Evolutionary conservation across 345 rosid genomes (phyloP).

Genomic region (Microcos paniculata): DNA sequence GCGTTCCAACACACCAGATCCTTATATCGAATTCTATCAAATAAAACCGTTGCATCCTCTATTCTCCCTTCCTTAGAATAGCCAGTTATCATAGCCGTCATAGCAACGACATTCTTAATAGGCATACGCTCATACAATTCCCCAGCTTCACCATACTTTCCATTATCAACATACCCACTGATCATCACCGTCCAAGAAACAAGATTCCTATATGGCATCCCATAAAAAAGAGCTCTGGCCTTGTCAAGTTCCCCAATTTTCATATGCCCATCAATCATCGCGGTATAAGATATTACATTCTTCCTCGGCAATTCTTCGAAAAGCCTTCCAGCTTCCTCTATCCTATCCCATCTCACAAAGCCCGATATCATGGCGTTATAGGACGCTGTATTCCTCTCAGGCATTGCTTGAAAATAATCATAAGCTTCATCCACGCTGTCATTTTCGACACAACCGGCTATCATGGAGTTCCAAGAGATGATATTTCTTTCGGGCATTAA

Average conservation of each 20-base stretch:
- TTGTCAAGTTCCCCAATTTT: constrained; percentile 34
- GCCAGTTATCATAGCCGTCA: constrained; percentile 36
- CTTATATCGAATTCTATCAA: constrained; percentile 25
- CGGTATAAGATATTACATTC: constrained; percentile 48
- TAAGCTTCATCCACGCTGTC: constrained; percentile 28
- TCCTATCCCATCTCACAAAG: constrained; percentile 26
- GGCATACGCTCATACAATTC: constrained; percentile 31
- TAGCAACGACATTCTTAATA: constrained; percentile 25
- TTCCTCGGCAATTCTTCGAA: constrained; percentile 35
- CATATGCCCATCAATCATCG: constrained; percentile 45
- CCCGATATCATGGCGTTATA: constrained; percentile 48
- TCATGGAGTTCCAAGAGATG: constrained; percentile 51
- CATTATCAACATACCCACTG: constrained; percentile 37
- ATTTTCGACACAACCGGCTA: constrained; percentile 37
- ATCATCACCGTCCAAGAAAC: constrained; percentile 42
- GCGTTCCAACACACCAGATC: constrained; percentile 44
- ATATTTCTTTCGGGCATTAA: constrained; percentile 38
- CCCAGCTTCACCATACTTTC: constrained; percentile 30
- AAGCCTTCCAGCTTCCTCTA: constrained; percentile 33
- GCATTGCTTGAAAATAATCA: constrained; percentile 35
- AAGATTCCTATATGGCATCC: constrained; percentile 28
- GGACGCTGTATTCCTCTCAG: constrained; percentile 29
- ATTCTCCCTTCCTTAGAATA: constrained; percentile 39
- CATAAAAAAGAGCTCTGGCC: constrained; percentile 35
- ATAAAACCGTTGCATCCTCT: constrained; percentile 32